A percentile compares a stretch with the other conserved stretches of the same genome.
phyloP scores from a whole-genome alignment of 139 green algal species.

The Closterium sp. region DNA sequence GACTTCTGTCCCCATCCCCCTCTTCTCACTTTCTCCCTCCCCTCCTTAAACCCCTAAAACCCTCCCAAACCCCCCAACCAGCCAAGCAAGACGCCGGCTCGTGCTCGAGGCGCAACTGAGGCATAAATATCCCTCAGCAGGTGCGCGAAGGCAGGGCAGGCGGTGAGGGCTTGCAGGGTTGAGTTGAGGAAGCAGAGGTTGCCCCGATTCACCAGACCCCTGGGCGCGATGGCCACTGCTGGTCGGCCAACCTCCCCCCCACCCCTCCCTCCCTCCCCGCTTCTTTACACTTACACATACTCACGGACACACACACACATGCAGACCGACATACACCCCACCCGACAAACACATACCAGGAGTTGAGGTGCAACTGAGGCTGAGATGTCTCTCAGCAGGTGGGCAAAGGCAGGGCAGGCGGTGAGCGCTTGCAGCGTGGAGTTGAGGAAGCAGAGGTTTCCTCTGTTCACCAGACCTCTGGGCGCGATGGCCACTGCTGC shows the following conservation, averaged over 20 bases:
- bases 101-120: not conserved
- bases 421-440: constrained; percentile 13
- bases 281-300: too few relatives aligned
- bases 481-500: not conserved
- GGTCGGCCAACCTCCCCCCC: too few relatives aligned
- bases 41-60: not conserved
- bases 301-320: too few relatives aligned
- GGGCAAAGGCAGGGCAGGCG: not conserved
- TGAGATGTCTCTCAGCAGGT: not conserved
- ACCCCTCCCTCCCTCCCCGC: not conserved
- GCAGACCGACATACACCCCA: too few relatives aligned
- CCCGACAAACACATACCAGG: not conserved
- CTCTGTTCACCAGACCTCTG: constrained; percentile 43
- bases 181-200: constrained; percentile 52
- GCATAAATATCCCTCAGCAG: not conserved
- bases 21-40: not conserved
- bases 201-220: constrained; percentile 43
- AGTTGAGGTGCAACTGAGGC: not conserved
- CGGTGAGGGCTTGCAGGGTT: not conserved
- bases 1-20: too few relatives aligned
- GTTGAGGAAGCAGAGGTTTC: constrained; percentile 51
- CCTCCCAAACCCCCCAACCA: not conserved
- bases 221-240: not conserved
- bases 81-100: too few relatives aligned
- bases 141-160: constrained; percentile 27